phyloP scores from a whole-genome alignment of 495 filamentous ascomycete genomes.

The Xylaria palmicola region DNA sequence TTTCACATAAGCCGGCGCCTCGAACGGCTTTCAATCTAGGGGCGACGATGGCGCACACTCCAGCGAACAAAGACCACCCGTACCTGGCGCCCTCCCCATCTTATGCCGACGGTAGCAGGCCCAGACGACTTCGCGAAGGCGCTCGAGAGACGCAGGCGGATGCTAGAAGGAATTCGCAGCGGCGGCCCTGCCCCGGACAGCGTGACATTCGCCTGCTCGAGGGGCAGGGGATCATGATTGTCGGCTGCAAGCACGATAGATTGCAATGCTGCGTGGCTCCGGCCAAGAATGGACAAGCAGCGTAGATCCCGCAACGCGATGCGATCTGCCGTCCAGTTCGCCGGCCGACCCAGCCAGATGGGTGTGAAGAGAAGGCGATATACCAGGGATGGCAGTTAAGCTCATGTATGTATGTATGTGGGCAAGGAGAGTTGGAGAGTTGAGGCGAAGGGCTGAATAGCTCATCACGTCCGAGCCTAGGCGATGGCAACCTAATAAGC shows the following conservation, averaged over 20 bases:
- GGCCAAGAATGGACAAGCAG: neutral
- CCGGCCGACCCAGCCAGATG: neutral
- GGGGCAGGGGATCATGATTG: neutral
- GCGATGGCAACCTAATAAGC: neutral
- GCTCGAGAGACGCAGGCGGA: neutral
- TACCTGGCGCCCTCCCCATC: neutral
- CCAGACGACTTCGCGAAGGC: neutral
- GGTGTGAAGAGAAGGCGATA: neutral
- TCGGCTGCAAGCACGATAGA: constrained; percentile 6
- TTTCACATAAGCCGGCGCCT: constrained; percentile 4
- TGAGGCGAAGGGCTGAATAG: neutral
- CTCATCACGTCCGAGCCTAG: neutral
- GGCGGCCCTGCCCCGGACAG: neutral
- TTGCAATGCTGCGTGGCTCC: neutral
- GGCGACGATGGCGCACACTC: neutral
- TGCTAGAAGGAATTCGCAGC: neutral
- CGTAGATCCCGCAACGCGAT: constrained; percentile 7
- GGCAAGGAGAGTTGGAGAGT: constrained; percentile 7
- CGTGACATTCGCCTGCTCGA: neutral
- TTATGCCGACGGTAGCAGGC: neutral
- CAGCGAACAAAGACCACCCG: neutral
- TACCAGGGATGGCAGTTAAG: constrained; percentile 1
- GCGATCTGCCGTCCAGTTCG: neutral
- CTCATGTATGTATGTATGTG: too few species aligned
- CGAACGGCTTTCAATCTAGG: constrained; percentile 3